Evolutionary conservation across 805 yeast species (phyloP), one percentile per base, ranked within the genome.

Genomic region (Kodamaea neixiangensis): DNA sequence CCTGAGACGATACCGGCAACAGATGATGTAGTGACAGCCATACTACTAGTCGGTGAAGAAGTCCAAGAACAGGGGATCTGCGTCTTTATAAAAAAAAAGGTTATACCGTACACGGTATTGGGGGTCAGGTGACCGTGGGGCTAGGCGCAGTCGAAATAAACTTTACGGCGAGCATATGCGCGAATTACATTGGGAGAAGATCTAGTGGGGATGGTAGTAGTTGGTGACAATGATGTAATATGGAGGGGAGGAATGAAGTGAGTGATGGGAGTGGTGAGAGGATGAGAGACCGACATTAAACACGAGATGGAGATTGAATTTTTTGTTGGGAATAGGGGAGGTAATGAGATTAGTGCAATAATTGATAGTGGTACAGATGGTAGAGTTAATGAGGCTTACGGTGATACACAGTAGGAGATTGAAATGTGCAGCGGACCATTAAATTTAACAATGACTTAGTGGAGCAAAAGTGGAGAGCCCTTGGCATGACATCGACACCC

Each of bases 1-100:
- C 94, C 94, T 2, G 89, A 82, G 11, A 86, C 76, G 34, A 88
- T 80, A 13, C 94, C 93, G 3, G 86, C 86, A 5, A 81, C 80
- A 3, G 77, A 58, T 22, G 65, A 56, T 4, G 75, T 70, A 9
- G 58, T 41, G 5, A 70, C 68, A 10, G 73, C 69, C 75, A 70
- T 71, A 25, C 31, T 25, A 25, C 11, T 25, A 9, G 31, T 9
- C 15, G 17, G 21, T 31, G 37, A 38, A 18, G 18, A 5, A 17
- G 20, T 29, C 17, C 15, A 17, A n/a, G 18, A 44, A 38, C 7
- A 19, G 7, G 39, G 14, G 35, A 20, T 18, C 18, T 6, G 11
- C 41, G 19, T 37, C 4, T 18, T 18, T 44, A 44, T 17, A 11
- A 20, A 21, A 19, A 11, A 19, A 20, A 42, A 10, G 20, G 46